Base-by-base conservation (phyloP, 1,139 yeast species). In the Scheffersomyces lignicola region DNA sequence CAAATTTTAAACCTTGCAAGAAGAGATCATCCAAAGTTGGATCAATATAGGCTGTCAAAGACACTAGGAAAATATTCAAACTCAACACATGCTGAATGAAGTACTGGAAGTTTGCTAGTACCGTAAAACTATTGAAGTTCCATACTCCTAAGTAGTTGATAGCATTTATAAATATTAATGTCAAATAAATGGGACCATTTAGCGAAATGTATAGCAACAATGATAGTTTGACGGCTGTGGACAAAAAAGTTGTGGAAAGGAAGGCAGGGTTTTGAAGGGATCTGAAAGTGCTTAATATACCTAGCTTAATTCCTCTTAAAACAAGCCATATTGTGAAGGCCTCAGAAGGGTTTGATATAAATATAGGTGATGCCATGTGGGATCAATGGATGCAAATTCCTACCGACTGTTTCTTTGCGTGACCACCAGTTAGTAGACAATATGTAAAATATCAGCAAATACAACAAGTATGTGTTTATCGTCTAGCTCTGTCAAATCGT, bases 271-370 rank as follows among this genome's bases (percentile, higher is more conserved):
- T 75, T 44, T 65, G 69, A 18, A 75, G 51, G 2, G 77, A 70
- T 24, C 80, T 49, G 42, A 67, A 73, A 2, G 66, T 63, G 3
- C 82, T 80, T 6, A 75, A 54, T 5, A 73, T 35, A 0, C 78
- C 75, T 34, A 78, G 56, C 51, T 78, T 82, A 18, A 73, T 44
- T 0, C 84, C 83, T n/a, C 82, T 59, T 10, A 73, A 41, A 13
- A 78, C 62, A 0, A 80, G 68, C 40, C 66, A 42, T 1, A 64
- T 30, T 1, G 80, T 66, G 45, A 77, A 75, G 14, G 51, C 40
- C 13, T 46, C 46, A 2, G 55, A 48, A 8, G 56, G 50, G 12
- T 47, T 48, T 5, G 60, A 54, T 23, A 54, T 38, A 30, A 53
- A 51, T 12, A 54, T 52, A 12, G 60, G 60, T 10, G 59, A 54